Conservation (phyloP, 371 early-diverging fungal species). For the Blakeslea trispora region DNA sequence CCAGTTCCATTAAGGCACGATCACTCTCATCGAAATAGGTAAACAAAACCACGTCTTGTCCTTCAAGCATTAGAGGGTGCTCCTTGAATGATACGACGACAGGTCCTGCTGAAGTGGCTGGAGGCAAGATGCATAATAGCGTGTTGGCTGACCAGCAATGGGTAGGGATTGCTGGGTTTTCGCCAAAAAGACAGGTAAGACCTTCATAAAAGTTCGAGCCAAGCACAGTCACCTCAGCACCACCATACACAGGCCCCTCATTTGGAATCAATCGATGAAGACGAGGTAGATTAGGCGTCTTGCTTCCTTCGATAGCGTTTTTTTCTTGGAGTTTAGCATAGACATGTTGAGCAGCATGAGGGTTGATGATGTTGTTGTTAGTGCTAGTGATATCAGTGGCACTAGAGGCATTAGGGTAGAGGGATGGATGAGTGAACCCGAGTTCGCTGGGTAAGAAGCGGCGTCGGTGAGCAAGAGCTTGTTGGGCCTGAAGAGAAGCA, state of each 20-base stretch:
- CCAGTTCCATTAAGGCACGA: slow-evolving; percentile 74
- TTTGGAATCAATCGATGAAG: slow-evolving; percentile 62
- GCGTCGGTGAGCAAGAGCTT: slow-evolving; percentile 19
- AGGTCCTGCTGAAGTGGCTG: slow-evolving; percentile 65
- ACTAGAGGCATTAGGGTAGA: slow-evolving; percentile 4
- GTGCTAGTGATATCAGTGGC: slow-evolving; percentile 22
- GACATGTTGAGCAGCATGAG: slow-evolving; percentile 1
- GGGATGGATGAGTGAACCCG: slow-evolving; percentile 13
- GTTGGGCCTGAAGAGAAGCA: slow-evolving; percentile 29
- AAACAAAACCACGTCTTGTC: slow-evolving; percentile 55
- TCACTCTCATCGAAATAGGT: slow-evolving; percentile 72
- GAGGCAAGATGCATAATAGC: slow-evolving; percentile 74
- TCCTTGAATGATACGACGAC: slow-evolving; percentile 71
- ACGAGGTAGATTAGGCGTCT: slow-evolving; percentile 33
- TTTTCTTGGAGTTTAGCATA: slow-evolving; percentile 44
- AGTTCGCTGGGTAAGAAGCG: too few species aligned
- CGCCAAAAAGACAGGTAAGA: slow-evolving; percentile 71
- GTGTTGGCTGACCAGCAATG: slow-evolving; percentile 68
- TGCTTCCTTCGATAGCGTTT: slow-evolving; percentile 26
- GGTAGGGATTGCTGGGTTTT: slow-evolving; percentile 58
- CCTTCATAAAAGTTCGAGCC: slow-evolving; percentile 70
- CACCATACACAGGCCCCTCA: slow-evolving; percentile 77
- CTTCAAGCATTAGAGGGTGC: slow-evolving; percentile 46
- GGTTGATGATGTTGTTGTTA: slow-evolving; percentile 17
- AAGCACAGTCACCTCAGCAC: slow-evolving; percentile 69